Base-by-base conservation (phyloP, 2,329 filamentous ascomycete species). In the Tolypocladium pustulatum region DNA sequence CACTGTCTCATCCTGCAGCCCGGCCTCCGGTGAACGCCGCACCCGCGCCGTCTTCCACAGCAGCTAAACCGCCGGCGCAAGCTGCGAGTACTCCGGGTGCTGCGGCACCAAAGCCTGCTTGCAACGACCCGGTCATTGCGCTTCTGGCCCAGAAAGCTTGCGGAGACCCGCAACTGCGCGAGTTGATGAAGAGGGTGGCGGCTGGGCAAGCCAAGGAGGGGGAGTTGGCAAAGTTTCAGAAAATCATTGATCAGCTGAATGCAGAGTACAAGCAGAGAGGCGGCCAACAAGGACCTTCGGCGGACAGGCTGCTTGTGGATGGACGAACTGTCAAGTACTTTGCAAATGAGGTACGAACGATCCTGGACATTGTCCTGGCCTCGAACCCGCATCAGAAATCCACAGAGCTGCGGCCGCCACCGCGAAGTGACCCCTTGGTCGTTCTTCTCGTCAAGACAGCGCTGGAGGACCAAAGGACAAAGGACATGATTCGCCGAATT, bases 161-260 rank as follows among this genome's bases (percentile, higher is more conserved):
- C 0, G 84, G 83, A 32, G 88, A 94, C 67, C 81, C 85, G 0
- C 80, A 87, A 58, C 76, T 94, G 12, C 86, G 91, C 59, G 85
- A 88, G 40, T 76, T 94, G 0, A 94, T 94, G 90, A 90, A 90
- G 69, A 84, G 89, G 57, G 90, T 94, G 0, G 90, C 90, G 0
- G 85, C 86, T 34, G 89, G 89, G 1, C 81, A 87, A 64, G 90
- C 90, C 0, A 84, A 82, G 15, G 81, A 84, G 41, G 81, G 85
- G 17, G 88, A 94, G 68, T 74, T 94, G 15, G 84, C 84, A 54
- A 83, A 86, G 61, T 94, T 94, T 65, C 90, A 94, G 68, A 81
- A 80, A 55, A 89, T 94, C 49, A 94, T 94, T 61, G 88, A 91
- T 66, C 85, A 91, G 68, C 81, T 94, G 59, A 91, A 87, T 2